A percentile compares a stretch with the other conserved stretches of the same genome.
Conservation (phyloP, 1,284 basidiomycete species). For the Cryptococcus sp. region DNA sequence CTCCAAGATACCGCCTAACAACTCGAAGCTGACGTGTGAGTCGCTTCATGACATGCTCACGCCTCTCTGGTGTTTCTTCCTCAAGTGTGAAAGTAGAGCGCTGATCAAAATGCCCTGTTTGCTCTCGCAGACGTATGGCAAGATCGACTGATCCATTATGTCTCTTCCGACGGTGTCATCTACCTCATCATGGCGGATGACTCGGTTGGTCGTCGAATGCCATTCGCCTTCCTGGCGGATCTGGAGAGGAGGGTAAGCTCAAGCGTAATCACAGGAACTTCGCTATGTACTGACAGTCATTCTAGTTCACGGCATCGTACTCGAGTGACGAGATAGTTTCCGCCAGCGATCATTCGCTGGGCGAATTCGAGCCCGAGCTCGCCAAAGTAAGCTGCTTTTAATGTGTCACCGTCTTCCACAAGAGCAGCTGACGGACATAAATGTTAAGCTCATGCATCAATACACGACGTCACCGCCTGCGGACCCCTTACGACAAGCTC, state of each 20-base stretch:
- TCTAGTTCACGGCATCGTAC: constrained; percentile 62
- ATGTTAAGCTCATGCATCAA: constrained; percentile 68
- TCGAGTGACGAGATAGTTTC: constrained; percentile 51
- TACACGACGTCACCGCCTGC: constrained; percentile 86
- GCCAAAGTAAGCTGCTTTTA: constrained; percentile 54
- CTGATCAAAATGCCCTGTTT: not conserved
- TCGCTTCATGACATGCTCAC: constrained; percentile 1
- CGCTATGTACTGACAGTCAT: not conserved
- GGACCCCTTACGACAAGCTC: constrained; percentile 89
- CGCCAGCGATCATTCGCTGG: constrained; percentile 53
- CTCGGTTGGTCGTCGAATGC: constrained; percentile 82
- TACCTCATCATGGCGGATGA: constrained; percentile 95
- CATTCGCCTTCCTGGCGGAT: constrained; percentile 89
- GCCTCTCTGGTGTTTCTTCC: not conserved
- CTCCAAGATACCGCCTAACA: constrained; percentile 89
- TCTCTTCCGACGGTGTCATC: constrained; percentile 79
- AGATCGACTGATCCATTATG: constrained; percentile 93
- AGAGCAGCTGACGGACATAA: constrained; percentile 4
- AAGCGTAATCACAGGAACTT: not conserved
- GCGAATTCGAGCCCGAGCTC: constrained; percentile 53
- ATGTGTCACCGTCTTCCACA: not conserved
- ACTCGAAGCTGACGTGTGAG: constrained; percentile 83
- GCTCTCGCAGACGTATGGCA: constrained; percentile 73
- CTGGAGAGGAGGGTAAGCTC: constrained; percentile 67
- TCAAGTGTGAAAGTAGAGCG: not conserved